Evolutionary conservation across 2,329 filamentous ascomycete genomes (phyloP).

Genomic region (Penicillium janthinellum): DNA sequence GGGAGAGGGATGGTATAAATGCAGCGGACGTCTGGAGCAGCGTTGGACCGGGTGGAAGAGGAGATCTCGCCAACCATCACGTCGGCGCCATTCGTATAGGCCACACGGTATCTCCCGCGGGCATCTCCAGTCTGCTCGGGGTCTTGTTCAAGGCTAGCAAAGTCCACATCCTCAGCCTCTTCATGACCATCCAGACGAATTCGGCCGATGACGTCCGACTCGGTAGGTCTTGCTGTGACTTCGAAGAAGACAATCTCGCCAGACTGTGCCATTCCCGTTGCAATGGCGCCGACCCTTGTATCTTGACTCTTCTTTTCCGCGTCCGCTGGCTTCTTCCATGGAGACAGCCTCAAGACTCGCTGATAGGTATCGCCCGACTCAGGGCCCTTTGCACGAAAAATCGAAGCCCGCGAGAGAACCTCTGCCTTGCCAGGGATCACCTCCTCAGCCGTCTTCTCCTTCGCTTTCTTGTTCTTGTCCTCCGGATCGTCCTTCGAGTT

Average conservation of each 20-base stretch:
- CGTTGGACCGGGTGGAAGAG: constrained; percentile 51
- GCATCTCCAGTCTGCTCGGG: constrained; percentile 15
- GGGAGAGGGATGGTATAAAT: constrained; percentile 47
- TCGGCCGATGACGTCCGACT: constrained; percentile 56
- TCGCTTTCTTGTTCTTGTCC: constrained; percentile 14
- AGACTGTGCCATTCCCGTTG: constrained; percentile 74
- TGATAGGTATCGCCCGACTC: constrained; percentile 59
- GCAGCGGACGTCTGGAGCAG: constrained; percentile 34
- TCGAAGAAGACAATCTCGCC: constrained; percentile 82
- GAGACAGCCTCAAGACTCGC: constrained; percentile 59
- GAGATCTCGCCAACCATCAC: constrained; percentile 68
- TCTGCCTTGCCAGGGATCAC: constrained; percentile 40
- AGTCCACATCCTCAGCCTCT: constrained; percentile 55
- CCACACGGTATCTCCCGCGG: constrained; percentile 63
- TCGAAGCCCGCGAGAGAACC: constrained; percentile 52
- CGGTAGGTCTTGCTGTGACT: constrained; percentile 57
- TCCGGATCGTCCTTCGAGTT: constrained; percentile 17
- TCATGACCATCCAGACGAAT: constrained; percentile 54
- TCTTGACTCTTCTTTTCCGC: constrained; percentile 44
- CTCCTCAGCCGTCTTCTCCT: constrained; percentile 24
- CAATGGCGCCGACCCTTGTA: constrained; percentile 72
- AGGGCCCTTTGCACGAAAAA: constrained; percentile 50
- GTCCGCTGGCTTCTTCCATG: constrained; percentile 39
- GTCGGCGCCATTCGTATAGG: constrained; percentile 76
- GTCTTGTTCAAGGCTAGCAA: constrained; percentile 35